phyloP scores from a whole-genome alignment of 2,329 filamentous ascomycete genomes.

The Camptophora hylomeconis region DNA sequence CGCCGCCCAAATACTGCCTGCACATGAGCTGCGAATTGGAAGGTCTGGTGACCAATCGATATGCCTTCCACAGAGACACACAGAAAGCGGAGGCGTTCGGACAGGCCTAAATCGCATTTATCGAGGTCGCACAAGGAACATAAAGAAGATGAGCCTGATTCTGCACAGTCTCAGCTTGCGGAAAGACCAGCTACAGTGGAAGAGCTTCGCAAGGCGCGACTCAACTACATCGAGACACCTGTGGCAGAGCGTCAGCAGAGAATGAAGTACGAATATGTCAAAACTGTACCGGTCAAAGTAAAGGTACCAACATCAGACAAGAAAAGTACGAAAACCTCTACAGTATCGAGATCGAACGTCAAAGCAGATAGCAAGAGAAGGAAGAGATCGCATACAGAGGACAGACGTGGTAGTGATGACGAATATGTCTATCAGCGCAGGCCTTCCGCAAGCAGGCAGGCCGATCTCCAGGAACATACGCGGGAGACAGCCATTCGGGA shows the following conservation, averaged over 20 bases:
- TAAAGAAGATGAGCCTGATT: no score
- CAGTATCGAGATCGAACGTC: slow-evolving; percentile 6
- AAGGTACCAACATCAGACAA: slow-evolving; percentile 3
- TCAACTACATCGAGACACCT: slow-evolving; percentile 13
- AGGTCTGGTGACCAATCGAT: no score
- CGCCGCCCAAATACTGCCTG: no score
- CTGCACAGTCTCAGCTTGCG: no score
- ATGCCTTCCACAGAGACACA: no score
- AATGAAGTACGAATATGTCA: slow-evolving; percentile 16
- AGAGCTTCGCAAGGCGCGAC: slow-evolving; percentile 15
- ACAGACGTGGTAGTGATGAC: neutral
- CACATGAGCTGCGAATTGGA: no score
- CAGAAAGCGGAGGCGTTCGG: no score
- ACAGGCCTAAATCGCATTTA: no score
- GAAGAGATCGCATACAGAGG: slow-evolving; percentile 4
- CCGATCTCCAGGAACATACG: slow-evolving; percentile 6
- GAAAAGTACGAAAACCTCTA: slow-evolving; percentile 3
- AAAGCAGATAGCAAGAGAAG: slow-evolving; percentile 5
- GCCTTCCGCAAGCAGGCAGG: slow-evolving; percentile 10
- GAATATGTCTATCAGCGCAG: slow-evolving; percentile 5
- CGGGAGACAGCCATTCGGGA: no score
- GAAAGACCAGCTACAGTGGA: slow-evolving; percentile 13
- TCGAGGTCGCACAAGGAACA: no score
- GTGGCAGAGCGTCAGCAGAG: slow-evolving; percentile 11
- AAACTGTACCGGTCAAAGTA: slow-evolving; percentile 4